A percentile compares a stretch with the other conserved stretches of the same genome.
These are phyloP conservation scores for Lagenidium giganteum DNA, from an alignment of 352 stramenopile species.

Conservation along the genomic window DNA sequence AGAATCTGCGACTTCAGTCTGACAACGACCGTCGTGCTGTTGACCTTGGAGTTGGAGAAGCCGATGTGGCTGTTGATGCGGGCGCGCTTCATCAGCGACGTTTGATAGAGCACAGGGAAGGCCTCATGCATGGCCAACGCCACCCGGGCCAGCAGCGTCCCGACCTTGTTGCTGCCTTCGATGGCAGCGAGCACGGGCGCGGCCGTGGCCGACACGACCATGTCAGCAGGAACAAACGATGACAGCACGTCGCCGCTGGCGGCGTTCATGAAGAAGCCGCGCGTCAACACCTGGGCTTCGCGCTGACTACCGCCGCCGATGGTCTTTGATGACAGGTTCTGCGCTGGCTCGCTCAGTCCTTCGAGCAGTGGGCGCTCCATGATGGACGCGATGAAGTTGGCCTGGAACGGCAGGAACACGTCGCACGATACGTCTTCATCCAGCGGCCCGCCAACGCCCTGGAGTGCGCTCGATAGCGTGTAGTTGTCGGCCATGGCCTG, in stretches of 20 bases:
- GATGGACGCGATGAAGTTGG: constrained; percentile 22
- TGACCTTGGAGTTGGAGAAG: constrained; percentile 7
- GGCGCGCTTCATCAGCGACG: constrained; percentile 3
- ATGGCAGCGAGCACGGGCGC: too few relatives aligned
- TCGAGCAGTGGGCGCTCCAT: constrained; percentile 22
- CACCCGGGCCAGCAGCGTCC: constrained; percentile 18
- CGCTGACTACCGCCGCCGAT: too few relatives aligned
- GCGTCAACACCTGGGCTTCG: too few relatives aligned
- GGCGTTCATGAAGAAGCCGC: constrained; percentile 32
- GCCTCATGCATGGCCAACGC: constrained; percentile 25
- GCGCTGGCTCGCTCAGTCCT: constrained; percentile 10
- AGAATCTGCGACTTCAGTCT: too few relatives aligned
- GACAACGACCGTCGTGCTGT: constrained; percentile 7
- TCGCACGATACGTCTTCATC: constrained; percentile 18
- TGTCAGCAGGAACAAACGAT: constrained; percentile 11
- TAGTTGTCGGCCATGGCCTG: constrained; percentile 42
- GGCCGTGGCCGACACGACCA: constrained; percentile 7
- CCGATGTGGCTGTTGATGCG: constrained; percentile 5
- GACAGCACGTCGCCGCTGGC: constrained; percentile 23
- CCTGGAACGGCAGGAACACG: constrained; percentile 37
- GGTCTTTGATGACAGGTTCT: too few relatives aligned
- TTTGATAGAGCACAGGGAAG: constrained; percentile 17
- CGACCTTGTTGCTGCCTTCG: constrained; percentile 12
- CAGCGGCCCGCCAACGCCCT: background rate
- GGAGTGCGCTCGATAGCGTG: constrained; percentile 38